A percentile compares a stretch with the other conserved stretches of the same genome.
Conservation (phyloP, 2,329 filamentous ascomycete species). For the Zymoseptoria ardabiliae region DNA sequence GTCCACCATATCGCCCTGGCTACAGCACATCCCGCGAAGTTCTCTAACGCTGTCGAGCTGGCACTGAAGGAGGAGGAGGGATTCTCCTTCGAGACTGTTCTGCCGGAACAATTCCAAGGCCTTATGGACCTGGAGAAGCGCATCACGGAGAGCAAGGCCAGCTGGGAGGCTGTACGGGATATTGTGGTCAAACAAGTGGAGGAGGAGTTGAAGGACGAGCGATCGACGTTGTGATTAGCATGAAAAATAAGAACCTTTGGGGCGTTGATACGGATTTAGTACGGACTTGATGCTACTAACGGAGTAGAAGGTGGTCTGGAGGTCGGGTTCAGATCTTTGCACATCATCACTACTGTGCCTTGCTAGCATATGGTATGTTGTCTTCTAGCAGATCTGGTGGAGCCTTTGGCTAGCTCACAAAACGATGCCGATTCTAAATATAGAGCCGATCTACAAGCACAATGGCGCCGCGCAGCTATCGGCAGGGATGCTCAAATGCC, state of each 20-base stretch:
- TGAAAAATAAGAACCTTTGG: background rate
- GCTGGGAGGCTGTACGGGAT: constrained; percentile 67
- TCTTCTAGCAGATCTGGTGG: background rate
- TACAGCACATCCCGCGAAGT: constrained; percentile 95
- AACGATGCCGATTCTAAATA: background rate
- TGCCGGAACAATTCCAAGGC: constrained; percentile 75
- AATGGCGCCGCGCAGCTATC: background rate
- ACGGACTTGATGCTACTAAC: background rate
- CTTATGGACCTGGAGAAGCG: constrained; percentile 69
- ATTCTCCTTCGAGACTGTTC: constrained; percentile 70
- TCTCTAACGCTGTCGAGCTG: constrained; percentile 73
- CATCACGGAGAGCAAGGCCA: constrained; percentile 58
- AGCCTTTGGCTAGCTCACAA: background rate
- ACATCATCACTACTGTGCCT: background rate
- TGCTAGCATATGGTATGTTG: background rate
- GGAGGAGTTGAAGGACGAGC: constrained; percentile 21
- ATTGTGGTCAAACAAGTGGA: constrained; percentile 69
- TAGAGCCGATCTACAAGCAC: background rate
- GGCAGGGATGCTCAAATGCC: background rate
- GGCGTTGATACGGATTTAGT: background rate
- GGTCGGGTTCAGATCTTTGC: background rate
- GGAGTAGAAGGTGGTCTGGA: background rate
- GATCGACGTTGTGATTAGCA: background rate
- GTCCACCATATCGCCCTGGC: constrained; percentile 73
- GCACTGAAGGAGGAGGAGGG: constrained; percentile 64